Percentiles rank a stretch among this genome's conserved stretches.
Evolutionary conservation across 345 rosid species (phyloP).

Genomic region (Lagerstroemia speciosa): DNA sequence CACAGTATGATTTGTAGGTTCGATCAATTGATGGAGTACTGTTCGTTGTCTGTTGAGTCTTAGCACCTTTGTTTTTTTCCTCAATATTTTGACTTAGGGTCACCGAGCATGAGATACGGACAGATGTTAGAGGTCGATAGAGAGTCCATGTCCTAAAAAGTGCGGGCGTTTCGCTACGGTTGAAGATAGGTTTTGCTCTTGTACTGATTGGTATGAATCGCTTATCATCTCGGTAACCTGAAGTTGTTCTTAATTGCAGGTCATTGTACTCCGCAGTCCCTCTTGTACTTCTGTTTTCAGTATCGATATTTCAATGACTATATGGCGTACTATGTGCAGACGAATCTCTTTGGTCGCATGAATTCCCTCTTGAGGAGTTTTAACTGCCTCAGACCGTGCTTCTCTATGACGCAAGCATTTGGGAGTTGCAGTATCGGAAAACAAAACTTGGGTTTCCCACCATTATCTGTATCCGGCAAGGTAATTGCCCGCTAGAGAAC

Average conservation of each 20-base stretch:
- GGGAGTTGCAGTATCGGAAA: conserved; percentile 1
- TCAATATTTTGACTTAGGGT: background rate
- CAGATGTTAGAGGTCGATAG: background rate
- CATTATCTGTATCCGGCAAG: background rate
- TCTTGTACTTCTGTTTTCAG: conserved; percentile 1
- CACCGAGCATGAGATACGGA: background rate
- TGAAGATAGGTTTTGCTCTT: background rate
- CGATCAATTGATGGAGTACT: background rate
- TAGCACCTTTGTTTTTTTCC: background rate
- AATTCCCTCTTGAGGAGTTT: conserved; percentile 14
- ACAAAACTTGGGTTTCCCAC: background rate
- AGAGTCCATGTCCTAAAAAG: background rate
- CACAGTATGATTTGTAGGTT: background rate
- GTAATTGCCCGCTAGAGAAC: background rate
- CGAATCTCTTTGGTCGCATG: conserved; percentile 3
- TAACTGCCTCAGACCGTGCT: conserved; percentile 2
- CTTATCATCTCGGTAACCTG: background rate
- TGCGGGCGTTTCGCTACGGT: background rate
- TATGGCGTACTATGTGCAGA: conserved; percentile 10
- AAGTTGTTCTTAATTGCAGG: background rate
- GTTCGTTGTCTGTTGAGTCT: background rate
- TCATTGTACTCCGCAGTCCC: conserved; percentile 10
- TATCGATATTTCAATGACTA: background rate
- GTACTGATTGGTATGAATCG: background rate
- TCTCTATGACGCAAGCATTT: background rate